A percentile compares a stretch with the other conserved stretches of the same genome.
phyloP scores from a whole-genome alignment of 768 basidiomycete species.

The Thelephora ganbajun region DNA sequence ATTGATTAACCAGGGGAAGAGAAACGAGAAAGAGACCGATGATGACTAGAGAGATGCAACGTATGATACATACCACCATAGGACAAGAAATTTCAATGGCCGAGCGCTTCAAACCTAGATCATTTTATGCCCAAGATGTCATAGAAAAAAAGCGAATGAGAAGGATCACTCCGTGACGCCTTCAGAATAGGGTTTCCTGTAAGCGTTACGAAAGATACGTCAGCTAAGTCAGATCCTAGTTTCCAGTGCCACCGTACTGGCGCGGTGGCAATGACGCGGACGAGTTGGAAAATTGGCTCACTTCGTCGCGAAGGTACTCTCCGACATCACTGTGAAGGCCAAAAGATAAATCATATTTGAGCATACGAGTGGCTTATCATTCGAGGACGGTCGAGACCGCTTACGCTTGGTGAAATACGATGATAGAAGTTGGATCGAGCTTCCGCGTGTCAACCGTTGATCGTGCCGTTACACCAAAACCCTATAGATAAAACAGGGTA shows the following conservation, averaged over 20 bases:
- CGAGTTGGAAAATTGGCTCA: conserved; percentile 17
- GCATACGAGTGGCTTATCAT: conserved; percentile 4
- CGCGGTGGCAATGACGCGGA: too few species aligned
- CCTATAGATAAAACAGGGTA: conserved; percentile 32
- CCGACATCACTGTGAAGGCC: conserved; percentile 68
- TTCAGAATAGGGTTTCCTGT: conserved; percentile 48
- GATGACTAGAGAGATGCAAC: too few species aligned
- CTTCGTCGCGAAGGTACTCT: conserved; percentile 96
- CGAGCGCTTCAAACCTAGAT: conserved; percentile 31
- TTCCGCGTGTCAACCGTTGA: conserved; percentile 95
- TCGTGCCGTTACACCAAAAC: conserved; percentile 93
- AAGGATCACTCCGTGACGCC: conserved; percentile 24
- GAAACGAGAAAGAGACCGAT: too few species aligned
- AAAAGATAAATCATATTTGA: neutral
- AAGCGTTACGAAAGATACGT: conserved; percentile 4
- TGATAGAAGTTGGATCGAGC: conserved; percentile 91
- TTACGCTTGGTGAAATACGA: conserved; percentile 64
- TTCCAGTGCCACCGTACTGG: too few species aligned
- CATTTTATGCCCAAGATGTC: neutral
- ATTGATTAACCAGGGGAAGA: too few species aligned
- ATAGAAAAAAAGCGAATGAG: conserved; percentile 16
- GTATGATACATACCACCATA: too few species aligned
- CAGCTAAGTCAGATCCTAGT: neutral
- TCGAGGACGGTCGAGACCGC: neutral
- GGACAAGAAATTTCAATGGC: conserved; percentile 7